Conservation (phyloP, 2,329 filamentous ascomycete species). For the Akanthomyces lecanii region DNA sequence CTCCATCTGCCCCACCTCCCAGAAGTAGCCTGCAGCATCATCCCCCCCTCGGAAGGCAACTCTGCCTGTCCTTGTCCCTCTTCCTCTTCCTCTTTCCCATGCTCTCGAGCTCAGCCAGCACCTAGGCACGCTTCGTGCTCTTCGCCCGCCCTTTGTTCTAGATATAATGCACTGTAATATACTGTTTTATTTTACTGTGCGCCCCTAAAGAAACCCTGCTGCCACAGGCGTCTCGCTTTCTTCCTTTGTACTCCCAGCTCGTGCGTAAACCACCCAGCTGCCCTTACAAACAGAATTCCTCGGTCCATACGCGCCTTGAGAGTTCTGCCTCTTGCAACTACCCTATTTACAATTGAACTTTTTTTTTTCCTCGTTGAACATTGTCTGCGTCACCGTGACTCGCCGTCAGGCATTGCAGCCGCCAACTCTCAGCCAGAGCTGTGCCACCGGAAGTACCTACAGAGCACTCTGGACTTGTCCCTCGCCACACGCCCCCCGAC, state of each 20-base stretch:
- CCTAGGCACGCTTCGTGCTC: not conserved
- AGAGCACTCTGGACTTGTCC: not conserved
- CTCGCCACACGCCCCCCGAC: not conserved
- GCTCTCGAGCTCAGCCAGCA: too few species aligned
- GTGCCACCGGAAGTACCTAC: not conserved
- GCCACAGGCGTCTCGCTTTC: slow-evolving; percentile 2
- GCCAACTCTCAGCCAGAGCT: not conserved
- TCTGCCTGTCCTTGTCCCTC: not conserved
- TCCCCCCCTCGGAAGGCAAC: not conserved
- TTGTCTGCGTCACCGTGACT: not conserved
- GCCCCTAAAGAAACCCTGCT: not conserved
- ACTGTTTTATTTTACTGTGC: not conserved
- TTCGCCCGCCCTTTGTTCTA: not conserved
- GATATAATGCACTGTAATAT: not conserved
- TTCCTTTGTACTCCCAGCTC: not conserved
- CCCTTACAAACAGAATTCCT: not conserved
- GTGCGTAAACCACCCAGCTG: not conserved
- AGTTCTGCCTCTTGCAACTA: not conserved
- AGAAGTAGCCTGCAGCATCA: not conserved
- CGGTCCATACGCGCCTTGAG: not conserved
- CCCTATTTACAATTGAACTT: too few species aligned
- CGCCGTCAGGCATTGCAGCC: not conserved
- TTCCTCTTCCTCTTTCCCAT: not conserved
- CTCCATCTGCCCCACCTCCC: slow-evolving; percentile 1
- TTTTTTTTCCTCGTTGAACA: not conserved